Conservation (phyloP, 202 grass and related monocot genomes). For the Tripidium arundinaceum region DNA sequence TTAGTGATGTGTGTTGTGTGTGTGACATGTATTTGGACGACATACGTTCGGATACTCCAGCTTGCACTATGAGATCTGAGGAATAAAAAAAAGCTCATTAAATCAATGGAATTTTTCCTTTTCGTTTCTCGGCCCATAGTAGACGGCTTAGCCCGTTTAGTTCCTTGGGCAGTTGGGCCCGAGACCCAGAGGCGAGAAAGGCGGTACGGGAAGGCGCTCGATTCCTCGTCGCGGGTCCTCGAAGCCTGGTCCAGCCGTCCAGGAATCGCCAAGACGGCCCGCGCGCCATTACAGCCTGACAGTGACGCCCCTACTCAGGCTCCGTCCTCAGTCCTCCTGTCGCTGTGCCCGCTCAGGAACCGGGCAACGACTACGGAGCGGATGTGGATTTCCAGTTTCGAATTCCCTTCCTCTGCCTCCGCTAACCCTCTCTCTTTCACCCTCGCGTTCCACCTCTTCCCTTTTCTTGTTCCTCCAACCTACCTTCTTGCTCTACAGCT, state of each 20-base stretch:
- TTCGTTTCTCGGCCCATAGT: neutral
- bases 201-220: too few species aligned
- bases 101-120: too few species aligned
- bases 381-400: neutral
- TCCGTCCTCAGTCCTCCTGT: too few species aligned
- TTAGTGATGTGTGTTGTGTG: too few species aligned
- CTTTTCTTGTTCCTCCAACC: neutral
- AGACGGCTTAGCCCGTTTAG: neutral
- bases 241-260: too few species aligned
- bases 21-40: too few species aligned
- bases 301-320: too few species aligned
- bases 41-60: too few species aligned
- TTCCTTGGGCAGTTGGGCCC: neutral
- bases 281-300: neutral
- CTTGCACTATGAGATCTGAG: too few species aligned
- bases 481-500: neutral
- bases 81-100: too few species aligned
- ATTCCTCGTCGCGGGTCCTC: neutral
- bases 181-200: neutral
- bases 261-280: too few species aligned
- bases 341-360: neutral
- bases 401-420: neutral
- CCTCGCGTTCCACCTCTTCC: neutral
- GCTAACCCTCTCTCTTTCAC: neutral
- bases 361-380: too few species aligned